Evolutionary conservation across 768 basidiomycete genomes (phyloP).

Genomic region (Hericium coralloides): DNA sequence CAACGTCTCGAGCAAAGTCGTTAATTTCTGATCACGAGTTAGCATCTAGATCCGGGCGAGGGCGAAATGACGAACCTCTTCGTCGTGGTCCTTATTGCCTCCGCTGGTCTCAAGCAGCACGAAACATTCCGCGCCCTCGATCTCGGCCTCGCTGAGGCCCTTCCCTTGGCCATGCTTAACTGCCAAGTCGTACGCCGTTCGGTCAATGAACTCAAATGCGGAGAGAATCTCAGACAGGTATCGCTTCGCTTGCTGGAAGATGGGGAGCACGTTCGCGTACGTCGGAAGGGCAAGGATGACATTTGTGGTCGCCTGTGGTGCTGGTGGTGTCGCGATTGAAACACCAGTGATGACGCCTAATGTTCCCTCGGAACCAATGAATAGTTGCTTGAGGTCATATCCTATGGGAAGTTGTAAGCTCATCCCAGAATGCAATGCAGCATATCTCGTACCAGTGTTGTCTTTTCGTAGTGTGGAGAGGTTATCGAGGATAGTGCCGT

Average conservation of each 20-base stretch:
- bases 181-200: slow-evolving; percentile 76
- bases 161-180: slow-evolving; percentile 76
- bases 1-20: slow-evolving; percentile 65
- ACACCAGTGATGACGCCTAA: slow-evolving; percentile 93
- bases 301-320: slow-evolving; percentile 80
- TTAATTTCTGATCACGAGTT: slow-evolving; percentile 61
- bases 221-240: slow-evolving; percentile 92
- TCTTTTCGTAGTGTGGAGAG: slow-evolving; percentile 91
- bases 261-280: slow-evolving; percentile 79
- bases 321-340: slow-evolving; percentile 84
- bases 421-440: neutral
- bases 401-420: slow-evolving; percentile 40
- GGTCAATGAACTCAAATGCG: slow-evolving; percentile 95
- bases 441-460: slow-evolving; percentile 67
- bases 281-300: slow-evolving; percentile 83
- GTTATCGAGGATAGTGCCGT: slow-evolving; percentile 86
- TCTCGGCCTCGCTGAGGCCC: slow-evolving; percentile 63
- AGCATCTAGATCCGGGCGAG: neutral
- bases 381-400: slow-evolving; percentile 96
- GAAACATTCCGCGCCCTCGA: slow-evolving; percentile 77
- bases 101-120: slow-evolving; percentile 94
- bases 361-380: slow-evolving; percentile 96
- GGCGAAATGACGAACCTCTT: slow-evolving; percentile 49
- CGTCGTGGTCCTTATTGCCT: slow-evolving; percentile 85
- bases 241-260: slow-evolving; percentile 73